These are phyloP conservation scores for Aspergillus pseudotamarii DNA, from an alignment of 2,329 filamentous ascomycete species.

Conservation along the genomic window DNA sequence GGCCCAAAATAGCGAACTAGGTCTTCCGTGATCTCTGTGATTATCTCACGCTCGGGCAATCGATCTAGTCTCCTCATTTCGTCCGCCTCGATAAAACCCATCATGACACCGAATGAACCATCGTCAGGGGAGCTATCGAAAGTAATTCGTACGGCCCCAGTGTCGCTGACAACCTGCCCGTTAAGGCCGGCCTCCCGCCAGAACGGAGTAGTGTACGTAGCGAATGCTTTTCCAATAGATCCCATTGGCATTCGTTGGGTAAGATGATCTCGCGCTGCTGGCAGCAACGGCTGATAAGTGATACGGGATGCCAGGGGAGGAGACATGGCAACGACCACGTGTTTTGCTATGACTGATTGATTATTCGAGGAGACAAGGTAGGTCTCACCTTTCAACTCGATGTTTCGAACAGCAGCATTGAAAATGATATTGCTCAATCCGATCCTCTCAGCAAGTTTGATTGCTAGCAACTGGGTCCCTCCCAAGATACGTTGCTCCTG, in stretches of 20 bases:
- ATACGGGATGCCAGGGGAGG: constrained; percentile 7
- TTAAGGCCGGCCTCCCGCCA: constrained; percentile 24
- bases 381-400: not conserved
- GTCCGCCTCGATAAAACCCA: constrained; percentile 33
- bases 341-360: not conserved
- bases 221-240: constrained; percentile 16
- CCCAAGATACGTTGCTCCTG: constrained; percentile 4
- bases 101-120: constrained; percentile 27
- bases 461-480: not conserved
- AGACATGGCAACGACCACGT: constrained; percentile 5
- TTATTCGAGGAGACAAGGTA: not conserved
- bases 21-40: constrained; percentile 16
- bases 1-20: constrained; percentile 18
- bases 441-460: not conserved
- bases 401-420: not conserved
- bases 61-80: constrained; percentile 25
- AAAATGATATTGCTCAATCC: not conserved
- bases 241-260: constrained; percentile 21
- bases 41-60: constrained; percentile 22
- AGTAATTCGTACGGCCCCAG: constrained; percentile 21
- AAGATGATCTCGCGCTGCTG: constrained; percentile 13
- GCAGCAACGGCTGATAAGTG: constrained; percentile 5
- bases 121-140: constrained; percentile 25
- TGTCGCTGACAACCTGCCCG: constrained; percentile 23
- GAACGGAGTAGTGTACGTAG: constrained; percentile 19